These are phyloP conservation scores for Zygoascus biomembranicola DNA, from an alignment of 805 yeast species.

Conservation along the genomic window DNA sequence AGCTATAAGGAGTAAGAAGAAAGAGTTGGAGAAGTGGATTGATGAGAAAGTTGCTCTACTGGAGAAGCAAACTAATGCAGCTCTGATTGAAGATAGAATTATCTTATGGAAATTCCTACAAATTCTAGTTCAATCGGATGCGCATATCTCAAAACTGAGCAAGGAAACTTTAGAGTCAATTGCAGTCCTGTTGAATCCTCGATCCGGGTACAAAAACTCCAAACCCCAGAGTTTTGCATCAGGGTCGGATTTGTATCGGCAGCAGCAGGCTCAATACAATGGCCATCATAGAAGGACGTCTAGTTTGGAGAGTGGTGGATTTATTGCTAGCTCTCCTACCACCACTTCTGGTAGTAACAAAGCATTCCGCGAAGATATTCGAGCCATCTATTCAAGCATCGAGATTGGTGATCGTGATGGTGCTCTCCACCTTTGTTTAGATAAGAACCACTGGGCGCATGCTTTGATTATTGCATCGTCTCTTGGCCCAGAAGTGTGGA, in stretches of 20 bases:
- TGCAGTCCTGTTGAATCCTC: conserved; percentile 20
- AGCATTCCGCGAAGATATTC: conserved; percentile 13
- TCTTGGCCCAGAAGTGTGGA: conserved; percentile 53
- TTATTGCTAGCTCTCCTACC: neutral
- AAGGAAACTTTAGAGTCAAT: conserved; percentile 12
- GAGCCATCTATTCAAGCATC: conserved; percentile 12
- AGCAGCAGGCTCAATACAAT: neutral
- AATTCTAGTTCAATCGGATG: conserved; percentile 27
- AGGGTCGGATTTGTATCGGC: conserved; percentile 21
- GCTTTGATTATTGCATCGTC: conserved; percentile 65
- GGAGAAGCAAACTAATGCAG: conserved; percentile 16
- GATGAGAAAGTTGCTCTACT: conserved; percentile 28
- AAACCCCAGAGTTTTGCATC: conserved; percentile 13
- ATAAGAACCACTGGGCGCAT: conserved; percentile 65
- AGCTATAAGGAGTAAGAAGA: conserved; percentile 44
- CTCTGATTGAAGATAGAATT: conserved; percentile 14
- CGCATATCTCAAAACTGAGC: conserved; percentile 26
- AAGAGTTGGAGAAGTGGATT: conserved; percentile 68
- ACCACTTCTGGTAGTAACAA: neutral
- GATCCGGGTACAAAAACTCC: neutral
- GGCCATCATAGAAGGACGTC: conserved; percentile 10
- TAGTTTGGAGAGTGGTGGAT: conserved; percentile 4
- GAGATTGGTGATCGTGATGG: conserved; percentile 51
- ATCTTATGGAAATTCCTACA: conserved; percentile 30
- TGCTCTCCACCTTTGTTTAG: conserved; percentile 57